Base-by-base conservation (phyloP, 345 rosid species). In the Salix purpurea region DNA sequence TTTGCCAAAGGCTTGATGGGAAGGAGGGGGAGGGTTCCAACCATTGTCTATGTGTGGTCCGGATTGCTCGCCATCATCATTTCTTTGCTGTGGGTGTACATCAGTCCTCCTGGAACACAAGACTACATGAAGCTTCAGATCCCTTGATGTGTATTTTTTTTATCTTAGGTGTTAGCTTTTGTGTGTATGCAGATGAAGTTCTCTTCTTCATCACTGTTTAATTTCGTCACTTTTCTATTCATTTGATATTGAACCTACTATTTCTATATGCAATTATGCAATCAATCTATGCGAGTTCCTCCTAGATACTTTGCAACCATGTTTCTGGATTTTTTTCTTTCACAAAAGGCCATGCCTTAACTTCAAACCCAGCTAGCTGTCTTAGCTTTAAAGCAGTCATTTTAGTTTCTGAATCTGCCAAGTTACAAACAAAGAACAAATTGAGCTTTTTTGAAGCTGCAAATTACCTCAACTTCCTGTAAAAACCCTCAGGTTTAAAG, bases 1-100 rank as follows among this genome's bases (percentile, higher is more conserved):
- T 92, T 90, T 68, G 93, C 94, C 0, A 90, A 90, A 79, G 94
- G 97, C 26, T 79, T 92, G 82, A 87, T 92, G 97, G 97, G 97
- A n/a, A 89, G 89, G 68, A 89, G 90, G 68, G 93, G 94, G 1
- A 92, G 79, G 82, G 89, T 90, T 6, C 93, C 97, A 13, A 90
- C 97, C 52, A 92, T 92, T 54, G 87, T 92, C 39, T 92, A 80
- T 56, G 90, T 92, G 19, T 92, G 94, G 97, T 89, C 94, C 6
- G 97, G 93, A 42, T 76, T 90, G 86, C 77, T 92, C 67, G 87
- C 94, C 24, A 86, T 89, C 65, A 86, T 87, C 68, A 79, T 92
- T 64, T 90, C 94, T 9, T 74, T 90, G 86, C 89, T 92, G 37
- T 90, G 94, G 94, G 88, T 89, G 76, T 88, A 86, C 74, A 85